Conservation (phyloP, 805 yeast species). For the Ogataea nonfermentans region DNA sequence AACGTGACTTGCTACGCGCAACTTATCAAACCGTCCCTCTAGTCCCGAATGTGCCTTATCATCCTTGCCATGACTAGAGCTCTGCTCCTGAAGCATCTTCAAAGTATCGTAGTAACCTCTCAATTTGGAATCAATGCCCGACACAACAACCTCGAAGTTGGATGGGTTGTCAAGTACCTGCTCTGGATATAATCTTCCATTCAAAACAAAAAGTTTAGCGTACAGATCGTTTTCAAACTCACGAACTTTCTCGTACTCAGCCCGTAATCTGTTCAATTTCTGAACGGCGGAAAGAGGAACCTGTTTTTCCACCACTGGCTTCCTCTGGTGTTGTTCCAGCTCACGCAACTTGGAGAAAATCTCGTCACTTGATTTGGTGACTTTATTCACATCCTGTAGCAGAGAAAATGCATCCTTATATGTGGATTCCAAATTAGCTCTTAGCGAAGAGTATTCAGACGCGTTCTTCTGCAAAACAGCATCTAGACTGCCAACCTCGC, state of each 20-base stretch:
- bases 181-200: conserved; percentile 31
- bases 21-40: conserved; percentile 8
- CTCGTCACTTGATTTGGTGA: conserved; percentile 1
- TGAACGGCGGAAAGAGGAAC: conserved; percentile 22
- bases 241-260: conserved; percentile 15
- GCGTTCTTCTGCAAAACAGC: neutral
- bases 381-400: neutral
- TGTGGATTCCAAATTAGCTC: neutral
- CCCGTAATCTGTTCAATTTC: conserved; percentile 18
- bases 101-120: conserved; percentile 19
- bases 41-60: neutral
- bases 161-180: conserved; percentile 27
- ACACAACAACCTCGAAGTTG: conserved; percentile 29
- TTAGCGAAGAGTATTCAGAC: neutral
- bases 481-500: conserved; percentile 25
- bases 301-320: conserved; percentile 11
- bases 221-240: conserved; percentile 20
- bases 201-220: conserved; percentile 27
- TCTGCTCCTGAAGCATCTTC: conserved; percentile 17
- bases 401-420: neutral
- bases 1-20: conserved; percentile 13
- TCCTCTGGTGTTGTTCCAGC: neutral
- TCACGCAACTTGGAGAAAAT: neutral
- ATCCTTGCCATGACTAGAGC: neutral
- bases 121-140: conserved; percentile 27